A percentile compares a stretch with the other conserved stretches of the same genome.
phyloP scores from a whole-genome alignment of 2,329 filamentous ascomycete species.

The Fusarium sp. region DNA sequence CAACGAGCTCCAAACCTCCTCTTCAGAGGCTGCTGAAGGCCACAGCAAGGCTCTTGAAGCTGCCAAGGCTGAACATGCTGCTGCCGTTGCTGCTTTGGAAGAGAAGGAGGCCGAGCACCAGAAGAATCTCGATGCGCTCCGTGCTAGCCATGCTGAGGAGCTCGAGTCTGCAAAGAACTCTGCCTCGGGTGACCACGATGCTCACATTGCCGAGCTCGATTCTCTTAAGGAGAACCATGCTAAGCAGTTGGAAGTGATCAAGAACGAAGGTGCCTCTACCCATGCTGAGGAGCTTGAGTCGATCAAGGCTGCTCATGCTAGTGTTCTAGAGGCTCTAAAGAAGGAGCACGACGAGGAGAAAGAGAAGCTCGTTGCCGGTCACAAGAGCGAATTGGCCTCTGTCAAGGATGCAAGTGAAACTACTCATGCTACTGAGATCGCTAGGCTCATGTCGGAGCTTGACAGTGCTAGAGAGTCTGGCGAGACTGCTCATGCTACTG shows the following conservation, averaged over 20 bases:
- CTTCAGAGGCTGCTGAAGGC: conserved; percentile 48
- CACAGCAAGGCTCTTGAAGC: conserved; percentile 56
- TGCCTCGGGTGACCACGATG: conserved; percentile 59
- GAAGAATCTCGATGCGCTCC: conserved; percentile 63
- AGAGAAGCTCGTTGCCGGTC: conserved; percentile 45
- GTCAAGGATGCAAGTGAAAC: conserved; percentile 45
- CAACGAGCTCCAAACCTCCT: conserved; percentile 56
- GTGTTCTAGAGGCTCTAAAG: conserved; percentile 55
- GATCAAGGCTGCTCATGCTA: conserved; percentile 57
- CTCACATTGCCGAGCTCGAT: conserved; percentile 61
- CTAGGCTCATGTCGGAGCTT: conserved; percentile 44
- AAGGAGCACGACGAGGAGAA: conserved; percentile 53
- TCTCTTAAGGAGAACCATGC: conserved; percentile 65
- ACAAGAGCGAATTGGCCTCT: conserved; percentile 46
- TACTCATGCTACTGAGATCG: conserved; percentile 44
- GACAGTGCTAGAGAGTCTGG: conserved; percentile 44
- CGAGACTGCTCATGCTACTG: conserved; percentile 45
- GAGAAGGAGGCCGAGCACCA: conserved; percentile 64
- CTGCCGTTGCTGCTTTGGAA: conserved; percentile 58
- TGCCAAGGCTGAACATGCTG: conserved; percentile 55
- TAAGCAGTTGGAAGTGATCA: conserved; percentile 57
- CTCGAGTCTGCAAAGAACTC: conserved; percentile 65
- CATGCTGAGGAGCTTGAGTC: conserved; percentile 54
- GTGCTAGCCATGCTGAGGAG: conserved; percentile 67
- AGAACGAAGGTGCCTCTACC: conserved; percentile 53